Conservation (phyloP, 2,329 filamentous ascomycete genomes). For the Periglandula ipomoeae region DNA sequence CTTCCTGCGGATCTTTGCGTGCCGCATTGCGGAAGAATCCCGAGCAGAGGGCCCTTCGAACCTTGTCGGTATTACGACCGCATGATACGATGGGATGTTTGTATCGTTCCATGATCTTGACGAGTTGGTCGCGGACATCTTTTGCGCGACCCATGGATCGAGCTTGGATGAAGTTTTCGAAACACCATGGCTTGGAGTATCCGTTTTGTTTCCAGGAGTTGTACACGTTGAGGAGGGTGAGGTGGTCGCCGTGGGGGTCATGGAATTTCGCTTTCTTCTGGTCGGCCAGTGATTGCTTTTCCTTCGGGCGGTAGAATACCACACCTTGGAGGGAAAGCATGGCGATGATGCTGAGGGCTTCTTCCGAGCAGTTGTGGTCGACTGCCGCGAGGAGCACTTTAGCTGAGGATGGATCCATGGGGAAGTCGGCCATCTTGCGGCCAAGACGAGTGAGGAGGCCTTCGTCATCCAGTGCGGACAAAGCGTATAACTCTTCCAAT, state of each 20-base stretch:
- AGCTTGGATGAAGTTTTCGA: constrained; percentile 95
- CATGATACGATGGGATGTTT: constrained; percentile 75
- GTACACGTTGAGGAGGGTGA: constrained; percentile 93
- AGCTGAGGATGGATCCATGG: constrained; percentile 88
- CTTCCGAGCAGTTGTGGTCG: constrained; percentile 82
- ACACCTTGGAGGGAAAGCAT: constrained; percentile 84
- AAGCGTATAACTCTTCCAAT: constrained; percentile 85
- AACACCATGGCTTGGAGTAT: constrained; percentile 84
- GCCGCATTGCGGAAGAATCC: constrained; percentile 96
- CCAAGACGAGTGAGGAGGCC: constrained; percentile 85
- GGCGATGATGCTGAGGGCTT: constrained; percentile 87
- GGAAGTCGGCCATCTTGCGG: constrained; percentile 96
- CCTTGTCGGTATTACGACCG: constrained; percentile 76
- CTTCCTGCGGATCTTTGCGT: constrained; percentile 90
- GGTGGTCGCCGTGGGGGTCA: constrained; percentile 86
- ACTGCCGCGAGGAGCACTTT: constrained; percentile 86
- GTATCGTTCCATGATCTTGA: constrained; percentile 90
- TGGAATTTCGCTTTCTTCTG: constrained; percentile 98
- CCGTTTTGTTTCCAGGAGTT: constrained; percentile 88
- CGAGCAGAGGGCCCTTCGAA: constrained; percentile 79
- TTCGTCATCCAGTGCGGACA: constrained; percentile 90
- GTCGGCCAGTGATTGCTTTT: constrained; percentile 93
- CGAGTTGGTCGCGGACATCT: constrained; percentile 85
- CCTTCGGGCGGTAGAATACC: constrained; percentile 92
- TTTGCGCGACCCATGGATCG: constrained; percentile 80